These are phyloP conservation scores for Macaranga tanarius DNA, from an alignment of 441 rosid genomes.

Conservation along the genomic window DNA sequence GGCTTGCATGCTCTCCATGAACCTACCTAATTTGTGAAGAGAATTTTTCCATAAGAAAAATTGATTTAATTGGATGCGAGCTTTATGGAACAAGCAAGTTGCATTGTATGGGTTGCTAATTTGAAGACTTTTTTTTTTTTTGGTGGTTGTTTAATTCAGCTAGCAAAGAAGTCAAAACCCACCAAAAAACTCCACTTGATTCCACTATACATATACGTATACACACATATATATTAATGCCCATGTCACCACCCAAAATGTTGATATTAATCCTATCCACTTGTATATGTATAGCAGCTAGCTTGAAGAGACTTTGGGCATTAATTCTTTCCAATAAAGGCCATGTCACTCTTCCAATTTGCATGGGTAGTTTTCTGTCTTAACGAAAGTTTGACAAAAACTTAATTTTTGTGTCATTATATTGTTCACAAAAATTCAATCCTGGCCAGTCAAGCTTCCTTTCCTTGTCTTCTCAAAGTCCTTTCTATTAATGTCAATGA, in stretches of 20 bases:
- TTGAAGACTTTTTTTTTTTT: not conserved
- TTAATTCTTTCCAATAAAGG: not conserved
- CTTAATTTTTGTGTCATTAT: not conserved
- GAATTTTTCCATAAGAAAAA: not conserved
- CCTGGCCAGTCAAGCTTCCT: not conserved
- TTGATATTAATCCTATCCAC: conserved; percentile 1
- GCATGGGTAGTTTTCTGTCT: not conserved
- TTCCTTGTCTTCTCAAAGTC: not conserved
- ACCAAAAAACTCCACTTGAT: conserved; percentile 12
- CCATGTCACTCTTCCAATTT: conserved; percentile 25
- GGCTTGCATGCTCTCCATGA: not conserved
- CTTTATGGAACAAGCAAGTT: conserved; percentile 30
- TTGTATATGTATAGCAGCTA: not conserved
- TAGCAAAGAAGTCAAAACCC: not conserved
- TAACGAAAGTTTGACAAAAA: not conserved
- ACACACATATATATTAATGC: not conserved
- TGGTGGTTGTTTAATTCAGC: not conserved
- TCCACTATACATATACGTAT: not conserved
- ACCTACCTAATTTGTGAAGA: not conserved
- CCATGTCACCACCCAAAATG: conserved; percentile 9
- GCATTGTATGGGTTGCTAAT: not conserved
- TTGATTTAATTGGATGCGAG: conserved; percentile 26
- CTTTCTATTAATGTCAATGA: not conserved
- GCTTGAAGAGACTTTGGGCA: not conserved
- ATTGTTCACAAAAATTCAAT: not conserved